A percentile compares a stretch with the other conserved stretches of the same genome.
phyloP scores from a whole-genome alignment of 2,329 filamentous ascomycete genomes.

The Didymella exigua region DNA sequence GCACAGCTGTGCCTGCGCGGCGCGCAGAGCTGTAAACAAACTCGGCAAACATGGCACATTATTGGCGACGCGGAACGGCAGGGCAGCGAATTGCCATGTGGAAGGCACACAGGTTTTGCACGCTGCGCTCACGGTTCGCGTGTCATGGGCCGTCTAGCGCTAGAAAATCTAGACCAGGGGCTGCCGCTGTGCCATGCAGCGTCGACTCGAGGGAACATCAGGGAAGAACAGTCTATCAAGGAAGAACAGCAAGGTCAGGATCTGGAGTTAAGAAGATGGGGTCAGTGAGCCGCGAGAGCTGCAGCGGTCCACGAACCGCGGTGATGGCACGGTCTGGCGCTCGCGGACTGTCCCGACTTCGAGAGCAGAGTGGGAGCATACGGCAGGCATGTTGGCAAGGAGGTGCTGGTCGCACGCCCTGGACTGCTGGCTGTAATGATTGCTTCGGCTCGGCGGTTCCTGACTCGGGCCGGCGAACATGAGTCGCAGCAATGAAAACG shows the following conservation, averaged over 20 bases:
- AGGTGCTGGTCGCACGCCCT: constrained; percentile 16
- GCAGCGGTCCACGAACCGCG: constrained; percentile 25
- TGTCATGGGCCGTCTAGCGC: not conserved
- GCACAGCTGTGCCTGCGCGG: not conserved
- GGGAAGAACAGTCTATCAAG: not conserved
- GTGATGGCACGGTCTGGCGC: constrained; percentile 27
- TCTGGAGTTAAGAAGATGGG: constrained; percentile 19
- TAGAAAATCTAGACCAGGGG: constrained; percentile 14
- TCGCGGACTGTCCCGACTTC: constrained; percentile 28
- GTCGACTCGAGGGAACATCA: not conserved
- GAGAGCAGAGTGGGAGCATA: constrained; percentile 21
- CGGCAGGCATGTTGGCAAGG: constrained; percentile 15
- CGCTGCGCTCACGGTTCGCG: not conserved
- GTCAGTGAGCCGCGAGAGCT: constrained; percentile 27
- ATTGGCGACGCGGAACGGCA: not conserved
- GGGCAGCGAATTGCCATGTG: constrained; percentile 15
- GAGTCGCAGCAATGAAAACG: constrained; percentile 11
- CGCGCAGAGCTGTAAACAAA: not conserved
- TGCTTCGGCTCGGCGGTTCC: constrained; percentile 21
- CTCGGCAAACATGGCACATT: not conserved
- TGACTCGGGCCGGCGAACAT: constrained; percentile 15
- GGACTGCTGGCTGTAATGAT: constrained; percentile 1
- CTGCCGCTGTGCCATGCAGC: not conserved
- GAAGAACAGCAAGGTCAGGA: not conserved
- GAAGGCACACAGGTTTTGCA: not conserved